Conservation (phyloP, 1,139 yeast genomes). For the Candida frijolesensis region DNA sequence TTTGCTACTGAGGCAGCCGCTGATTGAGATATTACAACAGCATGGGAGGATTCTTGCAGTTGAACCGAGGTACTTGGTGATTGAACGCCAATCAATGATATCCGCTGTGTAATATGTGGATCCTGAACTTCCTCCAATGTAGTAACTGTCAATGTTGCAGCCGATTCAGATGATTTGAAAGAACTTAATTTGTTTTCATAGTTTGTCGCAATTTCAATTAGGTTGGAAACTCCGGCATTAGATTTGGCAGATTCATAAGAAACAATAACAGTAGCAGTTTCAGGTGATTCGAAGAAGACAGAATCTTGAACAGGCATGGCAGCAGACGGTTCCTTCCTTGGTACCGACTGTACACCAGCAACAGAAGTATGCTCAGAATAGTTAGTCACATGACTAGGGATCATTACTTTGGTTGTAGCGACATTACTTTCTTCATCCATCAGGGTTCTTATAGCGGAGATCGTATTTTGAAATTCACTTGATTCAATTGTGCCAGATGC, state of each 20-base stretch:
- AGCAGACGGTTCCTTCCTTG: conserved; percentile 8
- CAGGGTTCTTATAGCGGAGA: not conserved
- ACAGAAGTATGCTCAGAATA: conserved; percentile 10
- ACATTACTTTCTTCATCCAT: conserved; percentile 8
- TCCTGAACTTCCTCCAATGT: conserved; percentile 8
- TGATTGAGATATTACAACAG: conserved; percentile 8
- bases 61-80: conserved; percentile 13
- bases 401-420: conserved; percentile 6
- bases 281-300: conserved; percentile 1
- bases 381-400: conserved; percentile 9
- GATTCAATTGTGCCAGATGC: conserved; percentile 10
- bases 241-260: conserved; percentile 17
- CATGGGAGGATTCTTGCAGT: conserved; percentile 8
- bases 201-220: conserved; percentile 11
- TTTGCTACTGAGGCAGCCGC: conserved; percentile 11
- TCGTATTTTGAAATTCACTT: not conserved
- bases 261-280: conserved; percentile 8
- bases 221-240: conserved; percentile 9
- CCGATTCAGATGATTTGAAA: conserved; percentile 8
- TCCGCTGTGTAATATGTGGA: conserved; percentile 10
- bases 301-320: conserved; percentile 12
- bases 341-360: conserved; percentile 11
- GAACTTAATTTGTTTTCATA: conserved; percentile 12
- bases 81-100: conserved; percentile 9
- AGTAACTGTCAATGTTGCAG: conserved; percentile 9